A percentile compares a stretch with the other conserved stretches of the same genome.
Conservation (phyloP, 768 basidiomycete species). For the Cantharellus cinnabarinus region DNA sequence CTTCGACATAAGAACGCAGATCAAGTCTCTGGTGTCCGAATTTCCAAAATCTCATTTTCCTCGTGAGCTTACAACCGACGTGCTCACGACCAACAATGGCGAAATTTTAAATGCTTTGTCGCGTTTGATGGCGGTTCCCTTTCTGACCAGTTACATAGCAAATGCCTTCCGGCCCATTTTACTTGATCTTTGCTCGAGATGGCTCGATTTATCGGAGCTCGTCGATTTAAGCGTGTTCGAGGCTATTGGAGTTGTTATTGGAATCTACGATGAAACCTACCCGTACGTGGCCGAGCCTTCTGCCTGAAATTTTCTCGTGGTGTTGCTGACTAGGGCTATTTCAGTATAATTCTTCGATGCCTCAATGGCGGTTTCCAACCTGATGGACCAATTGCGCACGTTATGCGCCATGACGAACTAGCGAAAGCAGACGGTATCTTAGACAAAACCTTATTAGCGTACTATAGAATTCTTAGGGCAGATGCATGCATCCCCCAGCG, state of each 20-base stretch:
- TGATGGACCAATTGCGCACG: too few species aligned
- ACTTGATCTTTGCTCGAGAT: slow-evolving; percentile 60
- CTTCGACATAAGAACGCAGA: too few species aligned
- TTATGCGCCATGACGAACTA: too few species aligned
- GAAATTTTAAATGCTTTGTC: slow-evolving; percentile 38
- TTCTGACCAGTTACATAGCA: slow-evolving; percentile 42
- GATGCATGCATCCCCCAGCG: slow-evolving; percentile 46
- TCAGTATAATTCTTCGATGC: too few species aligned
- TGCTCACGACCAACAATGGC: too few species aligned
- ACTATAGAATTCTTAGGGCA: slow-evolving; percentile 58
- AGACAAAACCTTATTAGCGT: slow-evolving; percentile 33
- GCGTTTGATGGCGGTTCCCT: slow-evolving; percentile 34
- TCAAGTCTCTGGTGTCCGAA: too few species aligned
- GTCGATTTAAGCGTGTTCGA: slow-evolving; percentile 23
- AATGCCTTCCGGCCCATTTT: slow-evolving; percentile 55
- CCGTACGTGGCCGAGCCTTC: slow-evolving; percentile 13
- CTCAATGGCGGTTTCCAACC: too few species aligned
- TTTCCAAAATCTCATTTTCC: too few species aligned
- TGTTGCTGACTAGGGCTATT: too few species aligned
- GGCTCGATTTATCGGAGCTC: slow-evolving; percentile 34
- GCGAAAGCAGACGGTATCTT: too few species aligned
- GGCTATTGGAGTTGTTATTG: slow-evolving; percentile 14
- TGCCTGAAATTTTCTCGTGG: too few species aligned
- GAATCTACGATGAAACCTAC: slow-evolving; percentile 14
- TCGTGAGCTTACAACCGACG: too few species aligned